These are phyloP conservation scores for Spathaspora boniae DNA, from an alignment of 805 yeast genomes.

Conservation along the genomic window DNA sequence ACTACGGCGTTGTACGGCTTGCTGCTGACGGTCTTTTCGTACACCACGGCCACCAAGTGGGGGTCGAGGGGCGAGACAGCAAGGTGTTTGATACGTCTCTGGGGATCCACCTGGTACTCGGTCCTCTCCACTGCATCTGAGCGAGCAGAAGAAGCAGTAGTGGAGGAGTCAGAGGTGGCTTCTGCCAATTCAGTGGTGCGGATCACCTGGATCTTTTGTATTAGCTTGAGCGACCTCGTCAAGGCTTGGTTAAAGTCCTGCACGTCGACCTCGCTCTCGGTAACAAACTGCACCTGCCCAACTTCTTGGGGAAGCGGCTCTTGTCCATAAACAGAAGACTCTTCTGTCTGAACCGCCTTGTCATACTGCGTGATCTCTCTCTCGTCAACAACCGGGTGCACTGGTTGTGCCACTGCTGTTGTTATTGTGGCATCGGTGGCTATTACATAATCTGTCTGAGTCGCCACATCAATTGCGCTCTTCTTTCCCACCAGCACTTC, in stretches of 20 bases:
- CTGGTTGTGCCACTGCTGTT: too few species aligned
- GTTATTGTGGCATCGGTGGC: not conserved
- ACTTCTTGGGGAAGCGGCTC: not conserved
- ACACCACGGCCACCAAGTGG: conserved; percentile 3
- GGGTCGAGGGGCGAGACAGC: conserved; percentile 27
- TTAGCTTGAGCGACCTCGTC: conserved; percentile 20
- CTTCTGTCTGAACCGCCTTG: conserved; percentile 20
- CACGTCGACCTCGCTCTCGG: conserved; percentile 10
- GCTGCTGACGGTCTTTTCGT: not conserved
- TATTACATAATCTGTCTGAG: conserved; percentile 4
- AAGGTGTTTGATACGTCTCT: conserved; percentile 19
- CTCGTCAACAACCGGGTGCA: not conserved
- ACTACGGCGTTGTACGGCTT: conserved; percentile 17
- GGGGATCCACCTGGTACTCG: conserved; percentile 7
- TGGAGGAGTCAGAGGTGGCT: too few species aligned
- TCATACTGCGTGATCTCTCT: conserved; percentile 14
- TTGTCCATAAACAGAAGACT: conserved; percentile 1
- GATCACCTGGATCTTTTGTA: conserved; percentile 17
- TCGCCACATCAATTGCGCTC: conserved; percentile 8
- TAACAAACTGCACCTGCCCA: not conserved
- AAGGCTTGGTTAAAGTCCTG: conserved; percentile 17
- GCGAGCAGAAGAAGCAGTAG: too few species aligned
- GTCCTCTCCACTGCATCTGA: too few species aligned
- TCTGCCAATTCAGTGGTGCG: conserved; percentile 4
- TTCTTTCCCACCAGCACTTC: conserved; percentile 2